Evolutionary conservation across 2,329 filamentous ascomycete species (phyloP).

Genomic region (Cadophora luteo-olivacea): DNA sequence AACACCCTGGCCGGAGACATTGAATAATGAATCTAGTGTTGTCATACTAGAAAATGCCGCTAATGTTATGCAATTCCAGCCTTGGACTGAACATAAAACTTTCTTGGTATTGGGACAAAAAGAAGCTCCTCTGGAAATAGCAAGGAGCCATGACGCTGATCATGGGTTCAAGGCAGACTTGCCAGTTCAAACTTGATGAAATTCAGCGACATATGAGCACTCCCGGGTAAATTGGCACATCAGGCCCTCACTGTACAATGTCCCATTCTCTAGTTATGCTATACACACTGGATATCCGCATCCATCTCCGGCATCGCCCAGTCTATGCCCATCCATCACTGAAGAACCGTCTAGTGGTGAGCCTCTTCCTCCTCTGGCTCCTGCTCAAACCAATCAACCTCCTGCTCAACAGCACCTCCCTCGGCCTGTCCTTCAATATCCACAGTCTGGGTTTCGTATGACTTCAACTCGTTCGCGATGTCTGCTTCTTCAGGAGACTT

Average conservation of each 20-base stretch:
- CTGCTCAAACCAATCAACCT: slow-evolving; percentile 83
- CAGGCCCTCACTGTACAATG: slow-evolving; percentile 35
- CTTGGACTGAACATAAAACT: too few relatives aligned
- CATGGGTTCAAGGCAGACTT: background rate
- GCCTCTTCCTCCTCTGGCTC: slow-evolving; percentile 61
- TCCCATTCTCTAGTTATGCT: slow-evolving; percentile 38
- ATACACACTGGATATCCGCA: slow-evolving; percentile 32
- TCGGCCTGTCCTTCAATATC: slow-evolving; percentile 90
- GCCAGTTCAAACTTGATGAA: background rate
- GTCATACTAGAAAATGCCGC: too few relatives aligned
- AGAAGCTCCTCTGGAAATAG: background rate
- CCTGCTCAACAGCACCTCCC: slow-evolving; percentile 62
- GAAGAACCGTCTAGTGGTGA: slow-evolving; percentile 39
- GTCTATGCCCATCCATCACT: background rate
- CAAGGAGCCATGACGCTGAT: background rate
- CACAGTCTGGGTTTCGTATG: slow-evolving; percentile 92
- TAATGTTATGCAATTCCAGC: too few relatives aligned
- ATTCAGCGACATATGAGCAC: background rate
- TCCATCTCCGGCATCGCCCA: slow-evolving; percentile 12
- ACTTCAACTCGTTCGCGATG: slow-evolving; percentile 88
- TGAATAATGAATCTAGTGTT: too few relatives aligned
- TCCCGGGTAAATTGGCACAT: background rate
- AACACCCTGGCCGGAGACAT: too few relatives aligned
- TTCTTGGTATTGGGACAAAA: background rate
- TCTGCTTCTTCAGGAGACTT: slow-evolving; percentile 92